Evolutionary conservation across 805 yeast species (phyloP).

Genomic region (Ascoidea asiatica): DNA sequence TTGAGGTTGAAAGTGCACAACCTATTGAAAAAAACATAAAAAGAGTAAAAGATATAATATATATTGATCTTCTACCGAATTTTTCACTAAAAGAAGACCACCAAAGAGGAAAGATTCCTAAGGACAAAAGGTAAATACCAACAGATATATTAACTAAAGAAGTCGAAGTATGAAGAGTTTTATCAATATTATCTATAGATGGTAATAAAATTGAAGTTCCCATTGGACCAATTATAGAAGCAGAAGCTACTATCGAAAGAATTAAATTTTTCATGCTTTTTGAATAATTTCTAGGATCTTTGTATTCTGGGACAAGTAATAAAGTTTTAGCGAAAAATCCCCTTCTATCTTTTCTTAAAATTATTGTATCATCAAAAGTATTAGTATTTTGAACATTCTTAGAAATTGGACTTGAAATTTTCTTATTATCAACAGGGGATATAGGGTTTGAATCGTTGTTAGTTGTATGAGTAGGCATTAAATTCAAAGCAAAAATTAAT

Average conservation of each 20-base stretch:
- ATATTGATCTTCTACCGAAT: conserved; percentile 64
- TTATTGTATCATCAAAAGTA: too few relatives aligned
- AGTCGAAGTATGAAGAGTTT: conserved; percentile 39
- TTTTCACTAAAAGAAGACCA: conserved; percentile 74
- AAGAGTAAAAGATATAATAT: conserved; percentile 50
- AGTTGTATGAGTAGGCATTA: too few relatives aligned
- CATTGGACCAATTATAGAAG: conserved; percentile 79
- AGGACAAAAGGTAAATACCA: conserved; percentile 59
- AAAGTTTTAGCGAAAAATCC: too few relatives aligned
- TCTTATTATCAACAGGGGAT: too few relatives aligned
- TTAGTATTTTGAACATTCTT: too few relatives aligned
- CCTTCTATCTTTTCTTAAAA: too few relatives aligned
- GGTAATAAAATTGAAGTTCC: conserved; percentile 78
- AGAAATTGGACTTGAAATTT: too few relatives aligned
- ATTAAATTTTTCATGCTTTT: conserved; percentile 32
- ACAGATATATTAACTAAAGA: conserved; percentile 63
- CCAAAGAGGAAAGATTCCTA: conserved; percentile 80
- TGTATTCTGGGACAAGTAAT: conserved; percentile 74
- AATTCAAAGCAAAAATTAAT: too few relatives aligned
- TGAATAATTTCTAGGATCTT: conserved; percentile 58
- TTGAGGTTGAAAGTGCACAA: conserved; percentile 48
- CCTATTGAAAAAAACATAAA: conserved; percentile 61
- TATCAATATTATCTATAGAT: conserved; percentile 48
- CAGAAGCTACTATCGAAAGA: conserved; percentile 54
- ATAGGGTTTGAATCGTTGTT: too few relatives aligned